Evolutionary conservation across 2,329 filamentous ascomycete species (phyloP), one percentile per base, ranked within the genome.

Genomic region (Byssoonygena ceratinophila): DNA sequence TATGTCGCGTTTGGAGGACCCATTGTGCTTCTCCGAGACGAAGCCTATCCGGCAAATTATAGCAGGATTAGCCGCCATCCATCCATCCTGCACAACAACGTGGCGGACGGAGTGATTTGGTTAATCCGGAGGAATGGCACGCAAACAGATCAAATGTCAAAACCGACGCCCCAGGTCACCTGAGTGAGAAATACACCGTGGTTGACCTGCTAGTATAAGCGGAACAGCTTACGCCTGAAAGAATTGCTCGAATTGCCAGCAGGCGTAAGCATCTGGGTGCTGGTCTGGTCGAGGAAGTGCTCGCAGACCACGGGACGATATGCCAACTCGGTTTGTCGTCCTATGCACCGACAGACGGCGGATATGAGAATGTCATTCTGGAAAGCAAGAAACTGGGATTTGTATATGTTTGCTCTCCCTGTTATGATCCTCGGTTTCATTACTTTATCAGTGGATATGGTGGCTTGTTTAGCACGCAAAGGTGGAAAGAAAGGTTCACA

Each of bases 1-100:
- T 74, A 73, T 54, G 54, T 73, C n/a, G 64, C 68, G 0, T 62
- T 74, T 0, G 71, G 71, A n/a, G n/a, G 1, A 74, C 71, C 0
- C 72, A 74, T 48, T n/a, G 60, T 74, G 7, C 58, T 61, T 6
- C 59, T 74, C 1, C 1, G n/a, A 29, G 36, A 59, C 2, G 54
- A 59, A n/a, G 1, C 62, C 69, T n/a, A 52, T 68, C 1, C 51
- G 57, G 8, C 65, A 66, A 43, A 57, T 73, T 20, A 54, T 72
- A 2, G 34, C 58, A 5, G 70, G 65, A 0, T 54, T 73, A 14
- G 39, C 62, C 6, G 54, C 56, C 16, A 50, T n/a, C n/a, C n/a
- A n/a, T n/a, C n/a, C n/a, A n/a, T 61, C 22, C 36, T 66, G 22
- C 34, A 59, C n/a, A 59, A 59, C 16, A 60, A 62, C 4, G 52